Evolutionary conservation across 1,139 yeast genomes (phyloP), one percentile per base, ranked within the genome.

Genomic region (Tardiomyces blankii): DNA sequence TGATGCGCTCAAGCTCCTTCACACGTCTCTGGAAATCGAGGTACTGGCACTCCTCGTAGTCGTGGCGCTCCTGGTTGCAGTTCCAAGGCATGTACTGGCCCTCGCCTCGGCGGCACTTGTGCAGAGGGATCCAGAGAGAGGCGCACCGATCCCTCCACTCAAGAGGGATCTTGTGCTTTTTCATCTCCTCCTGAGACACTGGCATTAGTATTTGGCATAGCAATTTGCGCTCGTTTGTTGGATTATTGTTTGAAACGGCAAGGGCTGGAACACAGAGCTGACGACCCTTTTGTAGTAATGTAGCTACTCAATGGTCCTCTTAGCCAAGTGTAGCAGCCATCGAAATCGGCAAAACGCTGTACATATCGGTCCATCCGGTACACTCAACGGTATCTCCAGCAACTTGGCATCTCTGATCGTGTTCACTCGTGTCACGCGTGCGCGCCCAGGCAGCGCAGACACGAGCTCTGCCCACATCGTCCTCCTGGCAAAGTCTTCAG

Each of bases 121-220:
- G 75, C 48, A 78, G 63, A 18, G 94, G 82, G 23, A 78, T 83
- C 59, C 82, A 74, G 59, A 85, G 72, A 30, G 81, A 74, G 4
- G 94, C 93, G 65, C 95, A 86, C 66, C 94, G 78, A 64, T 86
- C 95, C 60, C 95, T 75, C 77, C 83, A 86, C 54, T 78, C 79
- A 54, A 86, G 70, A 30, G 95, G 95, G 50, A 86, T 81, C 65
- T 81, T 78, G 66, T 82, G 72, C 59, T 80, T 74, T 67, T 83
- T 88, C 80, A 86, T 81, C 62, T 86, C 95, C 61, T 84, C 89
- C 66, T 82, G 86, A 46, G 88, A 74, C 56, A 85, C 89, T 79
- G 57, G 39, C 13, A 48, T 46, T 18, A 56, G 57, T 42, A 54
- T 39, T 43, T 53, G 55, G 39, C 45, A 48, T 48, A 54, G 41